Conservation (phyloP, 1,139 yeast genomes). For the Ogataea hybrid region DNA sequence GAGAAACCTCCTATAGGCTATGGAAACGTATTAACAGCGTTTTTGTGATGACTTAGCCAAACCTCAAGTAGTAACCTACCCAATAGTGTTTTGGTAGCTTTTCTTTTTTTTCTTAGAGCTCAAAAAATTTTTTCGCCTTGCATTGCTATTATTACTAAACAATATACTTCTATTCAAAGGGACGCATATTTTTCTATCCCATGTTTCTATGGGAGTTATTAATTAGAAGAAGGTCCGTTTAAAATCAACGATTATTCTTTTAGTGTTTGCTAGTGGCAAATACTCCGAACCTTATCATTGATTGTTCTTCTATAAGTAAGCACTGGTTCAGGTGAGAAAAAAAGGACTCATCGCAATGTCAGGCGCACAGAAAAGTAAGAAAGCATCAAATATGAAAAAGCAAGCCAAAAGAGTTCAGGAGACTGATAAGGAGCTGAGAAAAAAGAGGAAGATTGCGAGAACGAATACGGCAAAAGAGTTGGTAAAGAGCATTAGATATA, state of each 20-base stretch:
- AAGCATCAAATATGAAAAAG: constrained; percentile 5
- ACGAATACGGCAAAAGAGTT: neutral
- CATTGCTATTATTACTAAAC: neutral
- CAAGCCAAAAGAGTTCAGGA: constrained; percentile 10
- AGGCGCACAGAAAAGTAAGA: constrained; percentile 7
- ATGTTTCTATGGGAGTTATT: neutral
- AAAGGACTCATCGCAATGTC: neutral
- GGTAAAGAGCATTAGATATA: too few species aligned
- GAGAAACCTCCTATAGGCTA: too few species aligned
- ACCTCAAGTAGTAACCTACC: too few species aligned
- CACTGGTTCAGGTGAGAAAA: too few species aligned
- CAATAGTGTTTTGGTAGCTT: neutral
- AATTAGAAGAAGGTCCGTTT: too few species aligned
- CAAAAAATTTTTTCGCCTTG: constrained; percentile 8
- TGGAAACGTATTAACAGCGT: too few species aligned
- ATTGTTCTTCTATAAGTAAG: too few species aligned
- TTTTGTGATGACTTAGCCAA: too few species aligned
- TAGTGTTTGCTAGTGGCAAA: too few species aligned
- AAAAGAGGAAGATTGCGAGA: constrained; percentile 4
- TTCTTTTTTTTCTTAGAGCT: constrained; percentile 7
- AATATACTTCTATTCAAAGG: constrained; percentile 1
- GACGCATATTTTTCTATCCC: constrained; percentile 5
- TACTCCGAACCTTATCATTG: too few species aligned
- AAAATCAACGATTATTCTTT: too few species aligned
- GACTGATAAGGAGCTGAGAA: constrained; percentile 3